A percentile compares a stretch with the other conserved stretches of the same genome.
phyloP scores from a whole-genome alignment of 148 eudicot species.

The Dysphania ambrosioides region DNA sequence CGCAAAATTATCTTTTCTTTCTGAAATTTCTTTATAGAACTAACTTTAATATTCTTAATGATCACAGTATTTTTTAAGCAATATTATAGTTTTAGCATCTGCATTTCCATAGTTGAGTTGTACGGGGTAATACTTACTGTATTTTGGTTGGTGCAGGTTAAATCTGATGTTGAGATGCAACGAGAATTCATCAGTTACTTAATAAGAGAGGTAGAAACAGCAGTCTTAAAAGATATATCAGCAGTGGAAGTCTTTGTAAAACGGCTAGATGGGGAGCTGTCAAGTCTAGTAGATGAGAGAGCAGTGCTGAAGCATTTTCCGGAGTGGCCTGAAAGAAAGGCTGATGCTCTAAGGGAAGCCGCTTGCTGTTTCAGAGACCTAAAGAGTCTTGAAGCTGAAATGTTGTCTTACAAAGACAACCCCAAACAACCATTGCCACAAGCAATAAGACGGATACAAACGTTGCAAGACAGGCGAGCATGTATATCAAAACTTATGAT shows the following conservation, averaged over 20 bases:
- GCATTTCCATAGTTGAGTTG: neutral
- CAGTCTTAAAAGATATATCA: conserved; percentile 58
- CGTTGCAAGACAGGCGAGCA: conserved; percentile 81
- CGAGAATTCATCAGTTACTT: conserved; percentile 49
- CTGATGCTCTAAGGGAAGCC: conserved; percentile 80
- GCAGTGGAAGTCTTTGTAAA: conserved; percentile 66
- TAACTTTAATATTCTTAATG: too few species aligned
- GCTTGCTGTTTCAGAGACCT: conserved; percentile 65
- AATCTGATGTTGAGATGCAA: conserved; percentile 71
- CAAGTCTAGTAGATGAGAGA: conserved; percentile 77
- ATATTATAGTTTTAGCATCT: too few species aligned
- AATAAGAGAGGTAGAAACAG: conserved; percentile 45
- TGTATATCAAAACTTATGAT: conserved; percentile 19
- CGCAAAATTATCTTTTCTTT: too few species aligned
- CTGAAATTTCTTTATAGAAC: too few species aligned
- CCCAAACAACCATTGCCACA: conserved; percentile 44
- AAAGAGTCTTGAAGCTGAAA: conserved; percentile 53
- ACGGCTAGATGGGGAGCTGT: conserved; percentile 71
- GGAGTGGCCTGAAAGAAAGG: conserved; percentile 81
- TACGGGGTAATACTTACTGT: neutral
- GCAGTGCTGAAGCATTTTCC: conserved; percentile 85
- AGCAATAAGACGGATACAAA: conserved; percentile 54
- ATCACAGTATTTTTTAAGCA: too few species aligned
- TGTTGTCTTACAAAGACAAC: conserved; percentile 45
- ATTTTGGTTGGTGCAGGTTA: conserved; percentile 39